phyloP scores from a whole-genome alignment of 2,329 filamentous ascomycete species.

The Aspergillus fischeri region DNA sequence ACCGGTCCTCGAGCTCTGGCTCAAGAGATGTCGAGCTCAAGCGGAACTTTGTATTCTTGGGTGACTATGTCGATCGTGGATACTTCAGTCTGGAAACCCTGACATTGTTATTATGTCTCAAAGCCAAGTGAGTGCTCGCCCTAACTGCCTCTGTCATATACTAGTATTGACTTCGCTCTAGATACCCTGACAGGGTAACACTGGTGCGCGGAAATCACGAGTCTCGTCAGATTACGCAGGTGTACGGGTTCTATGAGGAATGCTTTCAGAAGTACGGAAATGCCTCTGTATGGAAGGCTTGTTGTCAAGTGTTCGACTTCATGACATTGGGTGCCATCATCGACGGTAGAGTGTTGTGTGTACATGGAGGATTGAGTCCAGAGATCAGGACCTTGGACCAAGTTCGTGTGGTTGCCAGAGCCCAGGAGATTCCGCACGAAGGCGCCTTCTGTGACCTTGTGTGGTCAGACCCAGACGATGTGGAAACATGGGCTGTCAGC shows the following conservation, averaged over 20 bases:
- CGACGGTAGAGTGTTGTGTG: constrained; percentile 69
- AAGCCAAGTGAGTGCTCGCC: constrained; percentile 56
- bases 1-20: constrained; percentile 26
- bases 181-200: constrained; percentile 68
- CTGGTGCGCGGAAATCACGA: constrained; percentile 72
- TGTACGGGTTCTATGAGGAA: constrained; percentile 76
- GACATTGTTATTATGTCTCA: constrained; percentile 67
- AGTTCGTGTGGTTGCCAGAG: constrained; percentile 68
- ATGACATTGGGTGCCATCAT: constrained; percentile 70
- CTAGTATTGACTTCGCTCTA: constrained; percentile 22
- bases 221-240: constrained; percentile 72
- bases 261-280: constrained; percentile 74
- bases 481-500: constrained; percentile 67
- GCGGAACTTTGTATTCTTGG: constrained; percentile 69
- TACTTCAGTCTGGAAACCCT: constrained; percentile 73
- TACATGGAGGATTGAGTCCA: constrained; percentile 67
- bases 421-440: constrained; percentile 73
- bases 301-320: constrained; percentile 75
- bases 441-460: constrained; percentile 73
- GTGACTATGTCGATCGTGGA: constrained; percentile 70
- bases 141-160: neutral
- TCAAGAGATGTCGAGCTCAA: constrained; percentile 45
- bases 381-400: constrained; percentile 73
- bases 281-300: constrained; percentile 74
- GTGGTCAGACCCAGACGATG: constrained; percentile 70